Evolutionary conservation across 2,329 filamentous ascomycete species (phyloP), one percentile per base, ranked within the genome.

Genomic region (Diaporthe batatas): DNA sequence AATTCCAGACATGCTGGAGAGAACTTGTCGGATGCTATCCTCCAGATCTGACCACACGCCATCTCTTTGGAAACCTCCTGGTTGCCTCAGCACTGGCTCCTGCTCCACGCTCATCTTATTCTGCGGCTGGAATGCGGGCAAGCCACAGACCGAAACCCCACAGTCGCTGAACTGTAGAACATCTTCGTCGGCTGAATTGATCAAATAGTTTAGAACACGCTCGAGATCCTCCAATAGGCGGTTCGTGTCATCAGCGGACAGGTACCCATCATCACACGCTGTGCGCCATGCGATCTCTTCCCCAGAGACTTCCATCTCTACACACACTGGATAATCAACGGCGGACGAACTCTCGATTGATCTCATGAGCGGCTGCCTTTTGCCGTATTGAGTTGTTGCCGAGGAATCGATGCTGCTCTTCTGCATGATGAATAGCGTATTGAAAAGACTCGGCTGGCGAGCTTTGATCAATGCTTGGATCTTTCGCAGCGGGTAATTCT

Each of bases 271-370:
- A 77, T 94, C 91, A 75, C 91, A 92, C 6, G 94, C 94, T 23
- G 91, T 86, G 16, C 93, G 91, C 92, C 95, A 96, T 0, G 90
- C 75, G 1, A 97, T 79, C 0, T 81, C 78, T 23, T 88, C 82
- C 0, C 82, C 83, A 0, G 88, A 80, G 7, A 89, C 82, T 79
- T 97, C 94, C 80, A 96, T 90, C 82, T 98, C 95, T 2, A 94
- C 88, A 77, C 94, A 96, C 4, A 97, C 82, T 0, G 94, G 92
- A 80, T 95, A 97, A 75, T 97, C 94, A 1, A 96, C 91, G 29
- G 91, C 88, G 0, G 94, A 91, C 3, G 84, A 82, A 0, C 92
- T 90, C 21, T 87, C 85, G 1, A 93, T 80, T 2, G 93, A 94
- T 49, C 84, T 86, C 76, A 93, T 90, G 3, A 96, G 79, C 0